Evolutionary conservation across 2,329 filamentous ascomycete species (phyloP), one percentile per base, ranked within the genome.

Genomic region (Verticillium albo-atrum): DNA sequence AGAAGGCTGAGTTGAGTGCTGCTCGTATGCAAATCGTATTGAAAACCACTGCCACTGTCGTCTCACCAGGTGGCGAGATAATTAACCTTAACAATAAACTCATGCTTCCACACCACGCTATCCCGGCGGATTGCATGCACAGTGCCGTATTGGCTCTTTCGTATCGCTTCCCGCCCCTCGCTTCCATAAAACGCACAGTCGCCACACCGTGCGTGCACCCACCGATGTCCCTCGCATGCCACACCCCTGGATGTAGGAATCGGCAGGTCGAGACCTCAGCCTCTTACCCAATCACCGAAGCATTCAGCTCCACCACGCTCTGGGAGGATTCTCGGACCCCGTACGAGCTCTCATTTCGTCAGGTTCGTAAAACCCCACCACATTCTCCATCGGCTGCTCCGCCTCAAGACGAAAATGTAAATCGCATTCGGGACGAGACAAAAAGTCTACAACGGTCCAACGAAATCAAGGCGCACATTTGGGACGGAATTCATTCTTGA

Each of bases 51-150:
- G n/a, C 35, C 35, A 42, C 37, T 23, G n/a, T 20, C n/a, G 37
- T 25, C n/a, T 47, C 35, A 47, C n/a, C 37, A 32, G n/a, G 30
- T 32, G 30, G 30, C 30, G 14, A 32, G n/a, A 10, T 20, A 32
- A 54, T 54, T 34, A 54, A 54, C 52, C 52, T 54, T 54, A 54
- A 54, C 52, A 28, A 32, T 54, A 54, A 34, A 28, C 52, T 54
- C 52, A 32, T 34, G 35, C 15, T 25, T n/a, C 17, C 26, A 23
- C 14, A n/a, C 27, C 52, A 34, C 52, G n/a, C n/a, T 32, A 54
- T 54, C 52, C 28, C 28, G 10, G 20, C 10, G 9, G 7, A n/a
- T 12, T 14, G n/a, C 37, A 9, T 1, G 20, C 37, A 47, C 37
- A 15, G 37, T 47, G 37, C n/a, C n/a, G 7, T 1, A 47, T 23